Percentiles rank a stretch among this genome's conserved stretches.
Evolutionary conservation across 2,329 filamentous ascomycete genomes (phyloP).

Genomic region (Penicillium corylophilum): DNA sequence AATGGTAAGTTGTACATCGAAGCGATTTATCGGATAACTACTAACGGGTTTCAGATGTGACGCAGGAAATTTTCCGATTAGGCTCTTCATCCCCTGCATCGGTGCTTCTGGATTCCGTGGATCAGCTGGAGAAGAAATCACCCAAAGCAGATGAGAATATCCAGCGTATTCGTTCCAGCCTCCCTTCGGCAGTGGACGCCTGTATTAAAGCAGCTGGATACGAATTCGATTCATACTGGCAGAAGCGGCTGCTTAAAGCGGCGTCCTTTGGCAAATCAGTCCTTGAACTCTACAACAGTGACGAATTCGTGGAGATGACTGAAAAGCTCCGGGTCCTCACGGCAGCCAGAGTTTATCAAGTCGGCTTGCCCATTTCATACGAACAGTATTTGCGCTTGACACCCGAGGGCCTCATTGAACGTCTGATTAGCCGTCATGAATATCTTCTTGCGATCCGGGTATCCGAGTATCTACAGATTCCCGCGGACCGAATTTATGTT

Average conservation of each 20-base stretch:
- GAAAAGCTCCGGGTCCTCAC: slow-evolving; percentile 91
- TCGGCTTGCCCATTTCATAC: slow-evolving; percentile 86
- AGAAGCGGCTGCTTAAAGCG: slow-evolving; percentile 92
- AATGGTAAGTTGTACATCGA: slow-evolving; percentile 50
- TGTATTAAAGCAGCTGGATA: slow-evolving; percentile 92
- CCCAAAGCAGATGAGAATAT: slow-evolving; percentile 98
- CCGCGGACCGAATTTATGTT: slow-evolving; percentile 87
- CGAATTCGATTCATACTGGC: slow-evolving; percentile 87
- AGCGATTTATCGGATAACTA: background rate
- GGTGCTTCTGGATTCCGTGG: slow-evolving; percentile 88
- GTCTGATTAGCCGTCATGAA: slow-evolving; percentile 84
- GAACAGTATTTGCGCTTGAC: slow-evolving; percentile 91
- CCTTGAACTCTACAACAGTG: slow-evolving; percentile 93
- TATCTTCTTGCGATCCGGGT: slow-evolving; percentile 88
- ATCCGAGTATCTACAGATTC: slow-evolving; percentile 80
- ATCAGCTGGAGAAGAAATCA: slow-evolving; percentile 87
- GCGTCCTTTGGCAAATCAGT: slow-evolving; percentile 98
- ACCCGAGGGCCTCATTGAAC: slow-evolving; percentile 80
- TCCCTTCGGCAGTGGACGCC: slow-evolving; percentile 89
- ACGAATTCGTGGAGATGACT: slow-evolving; percentile 98
- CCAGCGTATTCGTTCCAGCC: slow-evolving; percentile 80
- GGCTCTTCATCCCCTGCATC: slow-evolving; percentile 86
- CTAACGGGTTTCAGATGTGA: slow-evolving; percentile 56
- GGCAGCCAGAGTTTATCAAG: slow-evolving; percentile 84
- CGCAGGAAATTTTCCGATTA: slow-evolving; percentile 83